Percentiles rank a stretch among this genome's conserved stretches.
These are phyloP conservation scores for Wallacemonas sp. DNA, from an alignment of 208 protist genomes.

Conservation along the genomic window DNA sequence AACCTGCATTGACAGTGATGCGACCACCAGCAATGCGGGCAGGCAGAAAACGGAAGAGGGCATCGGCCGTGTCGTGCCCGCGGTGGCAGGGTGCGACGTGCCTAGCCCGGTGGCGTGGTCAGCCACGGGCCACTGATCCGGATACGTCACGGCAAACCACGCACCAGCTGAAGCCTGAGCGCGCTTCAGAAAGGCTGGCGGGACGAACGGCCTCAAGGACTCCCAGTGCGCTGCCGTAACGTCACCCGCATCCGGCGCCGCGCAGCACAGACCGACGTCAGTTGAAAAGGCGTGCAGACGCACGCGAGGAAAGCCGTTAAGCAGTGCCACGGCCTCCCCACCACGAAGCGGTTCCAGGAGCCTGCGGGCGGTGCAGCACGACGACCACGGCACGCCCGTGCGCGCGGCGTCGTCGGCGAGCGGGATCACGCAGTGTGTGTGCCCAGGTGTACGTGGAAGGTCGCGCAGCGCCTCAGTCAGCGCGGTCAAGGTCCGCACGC, in stretches of 20 bases:
- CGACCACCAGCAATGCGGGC: too few species aligned
- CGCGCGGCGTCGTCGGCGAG: conserved; percentile 8
- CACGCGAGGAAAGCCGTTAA: conserved; percentile 29
- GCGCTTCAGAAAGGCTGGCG: not conserved
- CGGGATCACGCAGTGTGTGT: not conserved
- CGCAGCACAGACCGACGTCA: not conserved
- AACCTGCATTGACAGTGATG: too few species aligned
- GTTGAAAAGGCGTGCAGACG: conserved; percentile 13
- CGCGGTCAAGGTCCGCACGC: not conserved
- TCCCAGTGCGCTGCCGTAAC: not conserved
- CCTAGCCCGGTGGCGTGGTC: too few species aligned
- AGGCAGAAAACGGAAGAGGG: too few species aligned
- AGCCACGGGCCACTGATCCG: conserved; percentile 6
- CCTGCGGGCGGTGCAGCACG: not conserved
- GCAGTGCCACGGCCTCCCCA: conserved; percentile 18
- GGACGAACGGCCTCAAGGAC: conserved; percentile 16
- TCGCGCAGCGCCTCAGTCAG: not conserved
- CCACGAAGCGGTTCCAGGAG: not conserved
- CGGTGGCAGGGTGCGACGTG: too few species aligned
- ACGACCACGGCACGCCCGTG: not conserved
- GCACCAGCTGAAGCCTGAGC: not conserved
- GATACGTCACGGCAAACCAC: conserved; percentile 34
- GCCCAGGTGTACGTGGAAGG: not conserved
- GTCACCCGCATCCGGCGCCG: not conserved
- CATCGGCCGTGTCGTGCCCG: too few species aligned